Base-by-base conservation (phyloP, 768 basidiomycete species). In the Kwoniella sp. region DNA sequence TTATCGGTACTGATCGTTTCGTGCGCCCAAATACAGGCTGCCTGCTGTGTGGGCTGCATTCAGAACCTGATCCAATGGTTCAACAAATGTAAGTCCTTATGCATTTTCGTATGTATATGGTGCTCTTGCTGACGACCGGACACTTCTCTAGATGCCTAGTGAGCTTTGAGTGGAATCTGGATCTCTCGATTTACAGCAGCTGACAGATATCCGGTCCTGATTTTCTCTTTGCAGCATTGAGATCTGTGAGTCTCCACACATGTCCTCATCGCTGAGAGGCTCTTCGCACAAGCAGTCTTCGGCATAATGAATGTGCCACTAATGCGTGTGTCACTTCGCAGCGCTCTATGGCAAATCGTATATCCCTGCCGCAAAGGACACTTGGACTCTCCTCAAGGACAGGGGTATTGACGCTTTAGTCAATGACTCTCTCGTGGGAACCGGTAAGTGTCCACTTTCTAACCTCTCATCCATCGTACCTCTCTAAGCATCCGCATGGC, bases 261-360 rank as follows among this genome's bases (percentile, higher is more conserved):
- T n/a, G n/a, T n/a, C n/a, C 41, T 45, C 41, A 20, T 9, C 41
- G 20, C 3, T 45, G 11, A 17, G 17, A 11, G 41, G 41, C 8
- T 20, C 41, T 20, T 8, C 41, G 41, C 8, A 20, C 41, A 20
- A 11, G 41, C 5, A 3, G 11, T 9, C 11, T 20, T 45, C 5
- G 8, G 41, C n/a, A n/a, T n/a, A n/a, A n/a, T n/a, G 41, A 9
- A 8, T 45, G 41, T 62, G 31, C 23, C 51, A 52, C 65, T 70
- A 58, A 73, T 55, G 5, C 15, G n/a, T 23, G 12, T 23, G 23
- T 17, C 4, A 37, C 26, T 20, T 31, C 61, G 69, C 89, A 45
- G 41, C 91, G 0, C 82, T 92, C 11, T 93, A 92, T 75, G 91
- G 92, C 34, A 93, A 93, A 80, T 82, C 89, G 0, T 93, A 92